A percentile compares a stretch with the other conserved stretches of the same genome.
Evolutionary conservation across 495 filamentous ascomycete genomes (phyloP).

Genomic region (Polyplosphaeria fusca): DNA sequence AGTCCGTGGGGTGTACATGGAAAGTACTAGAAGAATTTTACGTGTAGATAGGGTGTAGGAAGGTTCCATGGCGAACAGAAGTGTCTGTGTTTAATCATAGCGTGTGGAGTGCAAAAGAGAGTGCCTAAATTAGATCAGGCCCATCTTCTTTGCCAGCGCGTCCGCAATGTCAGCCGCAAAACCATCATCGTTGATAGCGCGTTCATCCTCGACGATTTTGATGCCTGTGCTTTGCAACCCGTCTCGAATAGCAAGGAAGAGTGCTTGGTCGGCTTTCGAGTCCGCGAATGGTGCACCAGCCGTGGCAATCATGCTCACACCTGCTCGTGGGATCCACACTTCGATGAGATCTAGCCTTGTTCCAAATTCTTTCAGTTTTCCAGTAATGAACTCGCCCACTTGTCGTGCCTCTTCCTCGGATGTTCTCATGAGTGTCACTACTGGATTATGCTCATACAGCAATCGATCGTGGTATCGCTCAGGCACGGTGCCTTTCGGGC

Average conservation of each 20-base stretch:
- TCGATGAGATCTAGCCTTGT: constrained; percentile 43
- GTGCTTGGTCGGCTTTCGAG: constrained; percentile 44
- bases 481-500: constrained; percentile 54
- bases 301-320: constrained; percentile 41
- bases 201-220: constrained; percentile 38
- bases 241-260: constrained; percentile 35
- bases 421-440: constrained; percentile 63
- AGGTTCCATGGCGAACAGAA: too few species aligned
- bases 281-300: constrained; percentile 46
- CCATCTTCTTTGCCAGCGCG: constrained; percentile 3
- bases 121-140: too few species aligned
- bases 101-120: too few species aligned
- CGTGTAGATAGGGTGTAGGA: too few species aligned
- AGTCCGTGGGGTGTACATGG: too few species aligned
- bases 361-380: constrained; percentile 46
- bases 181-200: constrained; percentile 48
- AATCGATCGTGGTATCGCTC: constrained; percentile 44
- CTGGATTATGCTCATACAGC: constrained; percentile 63
- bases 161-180: constrained; percentile 48
- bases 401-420: constrained; percentile 51
- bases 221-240: constrained; percentile 43
- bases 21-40: too few species aligned
- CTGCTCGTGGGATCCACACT: constrained; percentile 57
- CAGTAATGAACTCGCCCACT: constrained; percentile 53
- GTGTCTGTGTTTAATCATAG: too few species aligned